Evolutionary conservation across 495 filamentous ascomycete genomes (phyloP).

Genomic region (Penicillium bialowiezense): DNA sequence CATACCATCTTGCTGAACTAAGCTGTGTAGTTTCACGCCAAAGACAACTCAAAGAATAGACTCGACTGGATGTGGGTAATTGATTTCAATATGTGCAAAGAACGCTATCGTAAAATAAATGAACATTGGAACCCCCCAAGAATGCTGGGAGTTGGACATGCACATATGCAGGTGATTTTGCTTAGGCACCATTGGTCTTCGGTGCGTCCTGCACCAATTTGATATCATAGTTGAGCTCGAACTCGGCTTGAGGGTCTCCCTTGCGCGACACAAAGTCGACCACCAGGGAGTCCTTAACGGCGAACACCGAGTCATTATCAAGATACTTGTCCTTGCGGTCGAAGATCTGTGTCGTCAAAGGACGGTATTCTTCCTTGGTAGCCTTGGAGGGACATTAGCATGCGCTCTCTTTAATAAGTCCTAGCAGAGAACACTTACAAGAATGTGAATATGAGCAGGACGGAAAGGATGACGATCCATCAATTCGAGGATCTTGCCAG

Average conservation of each 20-base stretch:
- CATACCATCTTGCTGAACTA: too few relatives aligned
- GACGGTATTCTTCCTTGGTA: constrained; percentile 46
- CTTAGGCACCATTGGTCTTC: constrained; percentile 6
- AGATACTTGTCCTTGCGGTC: constrained; percentile 63
- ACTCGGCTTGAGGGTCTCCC: constrained; percentile 59
- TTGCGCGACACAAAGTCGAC: constrained; percentile 61
- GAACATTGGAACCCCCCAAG: constrained; percentile 2
- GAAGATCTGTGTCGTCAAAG: constrained; percentile 72
- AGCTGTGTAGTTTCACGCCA: too few relatives aligned
- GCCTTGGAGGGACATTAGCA: constrained; percentile 30
- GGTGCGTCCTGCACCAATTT: constrained; percentile 29
- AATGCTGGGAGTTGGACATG: background rate
- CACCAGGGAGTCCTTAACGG: constrained; percentile 71
- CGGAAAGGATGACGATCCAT: constrained; percentile 77
- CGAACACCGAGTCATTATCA: constrained; percentile 68
- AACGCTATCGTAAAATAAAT: constrained; percentile 13
- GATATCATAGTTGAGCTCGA: constrained; percentile 61
- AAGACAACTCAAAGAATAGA: too few relatives aligned
- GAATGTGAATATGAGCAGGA: constrained; percentile 82
- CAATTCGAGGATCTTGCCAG: constrained; percentile 45
- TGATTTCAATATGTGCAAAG: constrained; percentile 2
- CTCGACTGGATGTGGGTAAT: background rate
- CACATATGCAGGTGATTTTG: background rate
- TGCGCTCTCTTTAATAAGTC: constrained; percentile 4
- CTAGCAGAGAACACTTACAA: constrained; percentile 45